A percentile compares a stretch with the other conserved stretches of the same genome.
Evolutionary conservation across 2,329 filamentous ascomycete genomes (phyloP).

Genomic region (Phyllosticta capitalensis): DNA sequence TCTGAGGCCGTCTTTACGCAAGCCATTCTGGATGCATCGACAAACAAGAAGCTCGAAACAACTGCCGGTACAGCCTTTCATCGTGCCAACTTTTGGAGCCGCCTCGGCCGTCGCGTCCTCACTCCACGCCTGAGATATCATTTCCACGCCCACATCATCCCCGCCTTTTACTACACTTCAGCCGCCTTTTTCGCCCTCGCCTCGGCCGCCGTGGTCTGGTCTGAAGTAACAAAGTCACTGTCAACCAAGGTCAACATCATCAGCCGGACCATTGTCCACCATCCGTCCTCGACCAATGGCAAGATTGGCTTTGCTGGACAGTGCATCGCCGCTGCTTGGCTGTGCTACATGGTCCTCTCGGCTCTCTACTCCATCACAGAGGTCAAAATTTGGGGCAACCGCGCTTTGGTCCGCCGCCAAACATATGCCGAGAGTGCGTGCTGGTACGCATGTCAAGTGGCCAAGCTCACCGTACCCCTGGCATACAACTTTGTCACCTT

Average conservation of each 20-base stretch:
- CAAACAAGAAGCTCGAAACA: conserved; percentile 66
- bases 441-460: conserved; percentile 91
- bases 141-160: conserved; percentile 63
- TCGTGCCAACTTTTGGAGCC: conserved; percentile 20
- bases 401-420: conserved; percentile 79
- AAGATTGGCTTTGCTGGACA: conserved; percentile 82
- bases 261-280: conserved; percentile 60
- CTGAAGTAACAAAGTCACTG: conserved; percentile 79
- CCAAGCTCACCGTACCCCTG: conserved; percentile 83
- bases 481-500: conserved; percentile 97
- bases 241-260: conserved; percentile 66
- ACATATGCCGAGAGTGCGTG: conserved; percentile 90
- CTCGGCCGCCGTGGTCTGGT: conserved; percentile 82
- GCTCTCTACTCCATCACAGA: conserved; percentile 82
- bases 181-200: conserved; percentile 63
- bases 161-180: conserved; percentile 53
- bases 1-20: conserved; percentile 66
- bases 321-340: conserved; percentile 74
- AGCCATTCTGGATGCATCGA: conserved; percentile 71
- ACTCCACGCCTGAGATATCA: conserved; percentile 77
- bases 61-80: conserved; percentile 15
- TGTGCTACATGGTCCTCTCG: conserved; percentile 91
- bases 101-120: conserved; percentile 39
- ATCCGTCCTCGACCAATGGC: conserved; percentile 59
- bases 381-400: conserved; percentile 94